Base-by-base conservation (phyloP, 768 basidiomycete genomes). In the Ramaria rubella region DNA sequence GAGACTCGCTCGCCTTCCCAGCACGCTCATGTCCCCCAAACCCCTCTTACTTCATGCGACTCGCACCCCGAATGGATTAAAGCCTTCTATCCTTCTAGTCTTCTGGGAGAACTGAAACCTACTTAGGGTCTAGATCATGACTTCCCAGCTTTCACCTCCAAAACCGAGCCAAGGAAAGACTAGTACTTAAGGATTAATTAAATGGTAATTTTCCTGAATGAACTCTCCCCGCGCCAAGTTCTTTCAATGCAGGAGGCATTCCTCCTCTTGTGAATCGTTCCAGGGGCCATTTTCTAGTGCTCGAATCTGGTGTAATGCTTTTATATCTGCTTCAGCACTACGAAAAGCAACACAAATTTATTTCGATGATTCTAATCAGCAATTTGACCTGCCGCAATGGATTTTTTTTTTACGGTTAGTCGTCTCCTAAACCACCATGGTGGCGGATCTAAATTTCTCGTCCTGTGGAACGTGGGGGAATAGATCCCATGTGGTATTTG, bases 401-500 rank as follows among this genome's bases (percentile, higher is more conserved):
- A 69, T n/a, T n/a, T 75, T 33, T 72, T 73, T 64, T 75, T 73
- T 58, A 62, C 61, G 6, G 72, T 52, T 55, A 36, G 62, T 44
- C 29, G 21, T 42, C 12, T 50, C 48, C 27, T 51, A 3, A 5
- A 9, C 17, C 29, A 17, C 24, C 24, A 23, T 36, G 9, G 43
- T 49, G 19, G 48, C 5, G 21, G 3, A 51, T 21, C 31, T n/a
- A 2, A 15, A 34, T 40, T 50, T 2, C 7, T 15, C 11, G 42
- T 19, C 44, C 21, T 54, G 57, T 30, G 31, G 56, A 88, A 84
- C 87, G 90, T 65, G 89, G 87, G 1, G 89, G 86, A 24, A 69
- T 90, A 23, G 89, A 88, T 26, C 89, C 90, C n/a, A 93, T n/a
- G n/a, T n/a, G n/a, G n/a, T n/a, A 91, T 87, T 87, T 92, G 74